Base-by-base conservation (phyloP, 192 early-diverging fungal genomes). In the Phycomyces nitens region DNA sequence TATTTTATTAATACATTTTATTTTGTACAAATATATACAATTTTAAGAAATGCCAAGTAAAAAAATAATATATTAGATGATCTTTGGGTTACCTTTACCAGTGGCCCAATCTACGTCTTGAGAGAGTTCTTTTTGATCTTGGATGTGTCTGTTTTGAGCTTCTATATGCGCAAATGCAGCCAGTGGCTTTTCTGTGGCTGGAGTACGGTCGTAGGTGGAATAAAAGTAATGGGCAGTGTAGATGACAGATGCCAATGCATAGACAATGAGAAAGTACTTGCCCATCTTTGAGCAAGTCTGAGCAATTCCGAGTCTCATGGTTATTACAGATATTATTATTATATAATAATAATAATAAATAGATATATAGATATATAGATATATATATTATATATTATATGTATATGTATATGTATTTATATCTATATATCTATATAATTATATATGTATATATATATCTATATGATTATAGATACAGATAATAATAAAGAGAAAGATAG, bases 201-300 rank as follows among this genome's bases (percentile, higher is more conserved):
- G 41, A 10, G 56, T 40, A 18, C 15, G 14, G 14, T 51, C 21
- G 18, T 53, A 20, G 9, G 52, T 24, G 18, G 38, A 26, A 11
- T 53, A 54, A 26, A 72, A 49, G 41, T 72, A 62, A 22, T 29
- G 59, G 21, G 65, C 65, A 8, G 71, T 67, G 60, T 72, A 72
- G 15, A 72, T 23, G 20, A 72, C 40, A 5, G 71, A 66, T 53
- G 53, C 34, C 20, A 60, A 42, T 34, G 66, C 50, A 63, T 72
- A 72, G 34, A 72, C 38, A 58, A 62, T 43, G 51, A 66, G 54
- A 44, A 72, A 49, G 49, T 63, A 53, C 24, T 62, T 60, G 56
- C 49, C 51, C 26, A 57, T 39, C 34, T 53, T 58, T 27, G 57
- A 62, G 22, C 61, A 53, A 50, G 15, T 27, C 53, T 63, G 51